Conservation (phyloP, 2,329 filamentous ascomycete genomes). For the Diplodia scrobiculata region DNA sequence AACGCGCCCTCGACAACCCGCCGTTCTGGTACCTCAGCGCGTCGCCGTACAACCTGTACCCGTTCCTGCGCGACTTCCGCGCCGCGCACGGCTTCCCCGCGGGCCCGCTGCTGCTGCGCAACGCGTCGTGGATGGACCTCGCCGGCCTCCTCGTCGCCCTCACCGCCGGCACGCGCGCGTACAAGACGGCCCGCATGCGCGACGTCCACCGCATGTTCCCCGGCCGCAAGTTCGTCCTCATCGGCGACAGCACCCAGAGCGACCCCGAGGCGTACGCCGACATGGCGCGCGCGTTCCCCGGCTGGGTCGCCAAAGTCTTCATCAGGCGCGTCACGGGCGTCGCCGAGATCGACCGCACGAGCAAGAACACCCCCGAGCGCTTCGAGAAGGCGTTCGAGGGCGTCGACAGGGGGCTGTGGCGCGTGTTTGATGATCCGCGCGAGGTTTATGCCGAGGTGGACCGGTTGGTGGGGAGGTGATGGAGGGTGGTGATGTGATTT, state of each 20-base stretch:
- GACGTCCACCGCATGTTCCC: slow-evolving; percentile 81
- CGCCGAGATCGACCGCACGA: slow-evolving; percentile 72
- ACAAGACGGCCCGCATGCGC: slow-evolving; percentile 79
- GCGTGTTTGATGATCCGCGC: slow-evolving; percentile 75
- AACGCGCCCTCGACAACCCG: slow-evolving; percentile 59
- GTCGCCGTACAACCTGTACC: slow-evolving; percentile 91
- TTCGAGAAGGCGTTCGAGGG: slow-evolving; percentile 82
- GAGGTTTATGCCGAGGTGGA: slow-evolving; percentile 58
- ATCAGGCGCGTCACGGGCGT: slow-evolving; percentile 83
- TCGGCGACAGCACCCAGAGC: slow-evolving; percentile 88
- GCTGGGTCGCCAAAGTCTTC: slow-evolving; percentile 80
- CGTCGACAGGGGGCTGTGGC: slow-evolving; percentile 72
- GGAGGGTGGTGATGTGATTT: not conserved
- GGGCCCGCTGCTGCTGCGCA: slow-evolving; percentile 81
- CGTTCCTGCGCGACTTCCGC: slow-evolving; percentile 77
- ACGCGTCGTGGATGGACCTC: slow-evolving; percentile 83
- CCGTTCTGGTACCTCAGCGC: slow-evolving; percentile 93
- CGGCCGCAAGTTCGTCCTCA: slow-evolving; percentile 73
- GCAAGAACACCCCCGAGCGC: slow-evolving; percentile 64
- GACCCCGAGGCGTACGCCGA: slow-evolving; percentile 90
- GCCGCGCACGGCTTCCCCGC: slow-evolving; percentile 61
- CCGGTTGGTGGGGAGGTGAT: slow-evolving; percentile 23
- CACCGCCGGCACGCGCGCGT: slow-evolving; percentile 77
- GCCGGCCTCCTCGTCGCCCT: slow-evolving; percentile 76
- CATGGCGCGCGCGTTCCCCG: slow-evolving; percentile 67